Evolutionary conservation across 495 filamentous ascomycete species (phyloP), one percentile per base, ranked within the genome.

Genomic region (Aspergillus indologenus): DNA sequence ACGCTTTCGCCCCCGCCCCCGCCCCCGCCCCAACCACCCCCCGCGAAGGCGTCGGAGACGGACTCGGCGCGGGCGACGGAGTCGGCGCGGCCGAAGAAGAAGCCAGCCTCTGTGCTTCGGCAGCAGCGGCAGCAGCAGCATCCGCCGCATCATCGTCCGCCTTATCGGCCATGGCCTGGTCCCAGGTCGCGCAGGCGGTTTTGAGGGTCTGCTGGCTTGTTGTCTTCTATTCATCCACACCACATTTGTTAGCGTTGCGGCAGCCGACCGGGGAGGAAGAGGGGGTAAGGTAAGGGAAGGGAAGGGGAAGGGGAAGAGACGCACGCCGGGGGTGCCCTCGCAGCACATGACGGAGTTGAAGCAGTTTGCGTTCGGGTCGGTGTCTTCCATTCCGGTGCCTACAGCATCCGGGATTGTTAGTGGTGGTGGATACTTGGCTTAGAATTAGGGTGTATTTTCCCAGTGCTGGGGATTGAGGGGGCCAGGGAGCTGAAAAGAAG

Each of bases 331-430:
- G 0, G 46, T 26, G 12, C 51, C 60, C 29, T 53, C 24, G 60
- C 72, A 76, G 54, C 74, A 76, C 71, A 76, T 74, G 9, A 72
- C 62, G 20, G 65, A 40, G 9, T 56, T 52, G 0, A 54, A 9
- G 55, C 74, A 76, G 5, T 59, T n/a, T 6, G 58, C 45, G 11
- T 68, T 67, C 0, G 54, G 31, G 0, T 63, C 61, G 1, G 56
- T 7, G 8, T 57, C 49, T 0, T 1, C 19, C 71, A 77, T 77
- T 2, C 23, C 40, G 18, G 17, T 34, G 42, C 65, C 65, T 67
- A 22, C 14, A 43, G 15, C 51, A 15, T 26, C 18, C 19, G 7
- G 43, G 53, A 57, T 31, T 17, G 45, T 43, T 44, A 15, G 6
- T 23, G n/a, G n/a, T n/a, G n/a, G n/a, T n/a, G n/a, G n/a, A n/a